These are phyloP conservation scores for Yarrowia hollandica DNA, from an alignment of 805 yeast species.

Conservation along the genomic window DNA sequence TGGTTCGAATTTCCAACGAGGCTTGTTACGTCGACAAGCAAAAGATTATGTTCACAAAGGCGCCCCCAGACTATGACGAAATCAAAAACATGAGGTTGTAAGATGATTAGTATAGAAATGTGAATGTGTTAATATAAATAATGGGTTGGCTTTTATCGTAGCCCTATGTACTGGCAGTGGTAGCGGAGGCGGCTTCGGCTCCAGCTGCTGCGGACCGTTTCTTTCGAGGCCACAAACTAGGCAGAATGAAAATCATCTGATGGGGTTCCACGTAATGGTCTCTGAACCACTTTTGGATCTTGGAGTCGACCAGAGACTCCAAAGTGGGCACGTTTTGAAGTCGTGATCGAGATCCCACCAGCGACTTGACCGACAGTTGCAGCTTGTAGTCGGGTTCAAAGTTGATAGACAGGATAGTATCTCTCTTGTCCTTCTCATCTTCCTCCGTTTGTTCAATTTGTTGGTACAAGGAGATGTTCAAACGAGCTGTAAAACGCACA, in stretches of 20 bases:
- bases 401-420: constrained; percentile 78
- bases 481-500: constrained; percentile 86
- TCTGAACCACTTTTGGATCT: constrained; percentile 82
- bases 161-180: neutral
- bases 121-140: neutral
- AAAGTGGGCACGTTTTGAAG: constrained; percentile 92
- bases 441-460: constrained; percentile 44
- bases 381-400: constrained; percentile 88
- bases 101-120: neutral
- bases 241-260: constrained; percentile 78
- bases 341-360: constrained; percentile 90
- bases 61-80: constrained; percentile 38
- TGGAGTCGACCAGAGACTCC: constrained; percentile 76
- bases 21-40: constrained; percentile 38
- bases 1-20: constrained; percentile 37
- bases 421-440: constrained; percentile 36
- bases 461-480: constrained; percentile 61
- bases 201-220: constrained; percentile 22
- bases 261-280: constrained; percentile 94
- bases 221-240: constrained; percentile 76
- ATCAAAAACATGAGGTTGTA: constrained; percentile 34
- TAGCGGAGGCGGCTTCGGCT: neutral
- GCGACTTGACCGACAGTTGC: constrained; percentile 80
- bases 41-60: constrained; percentile 34
- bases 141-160: neutral